These are phyloP conservation scores for Oenanthe javanica DNA, from an alignment of 140 eudicot species.

Conservation along the genomic window DNA sequence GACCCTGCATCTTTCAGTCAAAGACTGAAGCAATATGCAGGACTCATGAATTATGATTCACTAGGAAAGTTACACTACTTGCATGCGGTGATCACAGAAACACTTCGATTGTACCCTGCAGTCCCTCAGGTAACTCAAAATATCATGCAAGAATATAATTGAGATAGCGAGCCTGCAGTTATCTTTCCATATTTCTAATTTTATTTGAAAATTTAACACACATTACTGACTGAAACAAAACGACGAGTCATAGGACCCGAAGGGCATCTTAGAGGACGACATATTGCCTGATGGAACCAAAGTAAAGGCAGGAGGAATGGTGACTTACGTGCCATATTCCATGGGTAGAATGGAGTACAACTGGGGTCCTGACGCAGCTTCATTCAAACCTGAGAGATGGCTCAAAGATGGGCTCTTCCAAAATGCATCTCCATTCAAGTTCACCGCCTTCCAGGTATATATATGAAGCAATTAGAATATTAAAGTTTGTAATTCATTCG, in stretches of 20 bases:
- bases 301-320: conserved; percentile 95
- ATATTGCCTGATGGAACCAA: conserved; percentile 87
- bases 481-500: neutral
- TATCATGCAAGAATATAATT: neutral
- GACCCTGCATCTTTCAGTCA: conserved; percentile 46
- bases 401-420: conserved; percentile 87
- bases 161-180: neutral
- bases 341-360: conserved; percentile 98
- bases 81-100: conserved; percentile 95
- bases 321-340: conserved; percentile 85
- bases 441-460: conserved; percentile 84
- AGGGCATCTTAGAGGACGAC: conserved; percentile 80
- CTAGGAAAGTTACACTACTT: conserved; percentile 64
- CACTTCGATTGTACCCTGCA: conserved; percentile 86
- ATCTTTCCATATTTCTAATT: neutral
- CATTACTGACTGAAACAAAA: neutral
- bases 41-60: conserved; percentile 67
- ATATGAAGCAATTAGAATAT: neutral
- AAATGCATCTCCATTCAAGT: conserved; percentile 85
- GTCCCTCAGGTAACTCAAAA: conserved; percentile 69
- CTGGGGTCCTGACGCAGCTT: conserved; percentile 83
- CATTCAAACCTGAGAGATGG: conserved; percentile 89
- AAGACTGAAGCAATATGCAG: conserved; percentile 67
- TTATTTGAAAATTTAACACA: neutral
- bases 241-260: conserved; percentile 52